phyloP scores from a whole-genome alignment of 768 basidiomycete species.

The Amanita jacksonii region DNA sequence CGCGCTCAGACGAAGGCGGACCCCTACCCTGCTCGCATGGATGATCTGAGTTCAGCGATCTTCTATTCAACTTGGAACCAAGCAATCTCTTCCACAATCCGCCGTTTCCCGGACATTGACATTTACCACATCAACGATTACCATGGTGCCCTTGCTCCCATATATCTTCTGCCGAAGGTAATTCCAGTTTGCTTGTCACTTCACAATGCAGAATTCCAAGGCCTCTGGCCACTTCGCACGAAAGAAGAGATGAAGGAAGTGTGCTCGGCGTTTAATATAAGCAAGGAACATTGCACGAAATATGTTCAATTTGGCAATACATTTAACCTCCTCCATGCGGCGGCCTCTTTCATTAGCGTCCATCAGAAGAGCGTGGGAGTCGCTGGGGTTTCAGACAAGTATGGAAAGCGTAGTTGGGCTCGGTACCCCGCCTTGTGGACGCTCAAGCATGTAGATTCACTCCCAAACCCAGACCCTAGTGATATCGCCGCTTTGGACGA shows the following conservation, averaged over 20 bases:
- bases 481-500: slow-evolving; percentile 92
- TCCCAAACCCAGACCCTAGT: slow-evolving; percentile 91
- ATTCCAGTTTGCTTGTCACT: slow-evolving; percentile 85
- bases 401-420: slow-evolving; percentile 95
- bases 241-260: slow-evolving; percentile 99
- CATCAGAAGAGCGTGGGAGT: slow-evolving; percentile 93
- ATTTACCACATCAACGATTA: slow-evolving; percentile 96
- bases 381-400: slow-evolving; percentile 96
- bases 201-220: slow-evolving; percentile 97
- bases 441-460: slow-evolving; percentile 87
- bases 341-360: slow-evolving; percentile 82
- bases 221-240: slow-evolving; percentile 91
- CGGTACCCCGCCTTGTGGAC: slow-evolving; percentile 96
- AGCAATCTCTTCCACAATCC: slow-evolving; percentile 87
- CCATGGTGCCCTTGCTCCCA: slow-evolving; percentile 84
- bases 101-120: slow-evolving; percentile 78
- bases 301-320: slow-evolving; percentile 98
- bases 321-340: slow-evolving; percentile 91
- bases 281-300: slow-evolving; percentile 92
- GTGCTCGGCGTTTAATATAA: slow-evolving; percentile 95
- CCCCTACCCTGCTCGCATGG: slow-evolving; percentile 95
- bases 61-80: slow-evolving; percentile 99
- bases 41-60: slow-evolving; percentile 91
- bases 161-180: slow-evolving; percentile 88
- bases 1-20: slow-evolving; percentile 94